Evolutionary conservation across 352 stramenopile species (phyloP), one percentile per base, ranked within the genome.

Genomic region (Phytopythium ostracodes): DNA sequence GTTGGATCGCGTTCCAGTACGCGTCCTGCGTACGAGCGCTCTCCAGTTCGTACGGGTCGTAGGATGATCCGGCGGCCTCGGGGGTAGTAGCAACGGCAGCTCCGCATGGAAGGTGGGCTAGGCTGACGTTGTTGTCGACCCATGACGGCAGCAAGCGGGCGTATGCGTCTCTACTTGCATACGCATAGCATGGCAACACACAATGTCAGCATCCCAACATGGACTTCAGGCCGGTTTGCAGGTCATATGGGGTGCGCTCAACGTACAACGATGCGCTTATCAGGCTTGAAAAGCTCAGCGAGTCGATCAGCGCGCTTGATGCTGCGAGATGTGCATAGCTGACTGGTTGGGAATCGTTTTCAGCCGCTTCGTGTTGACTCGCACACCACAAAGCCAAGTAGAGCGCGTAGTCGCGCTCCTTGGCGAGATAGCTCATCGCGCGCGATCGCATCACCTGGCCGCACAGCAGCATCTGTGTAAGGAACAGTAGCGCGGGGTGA

Each of bases 1-100:
- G 75, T 61, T 92, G 83, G 49, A 91, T 89, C 36, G 90, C 81
- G 49, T 92, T 92, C 83, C 83, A 92, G 60, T 92, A 89, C 15
- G 66, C 43, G 66, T 92, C 83, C 44, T 88, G 77, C 25, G 83
- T 91, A 5, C 77, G 74, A n/a, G 72, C 71, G 36, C 73, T 87
- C 67, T 92, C 83, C 53, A 90, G 65, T 56, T 91, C 78, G 62
- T 87, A 87, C 10, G 77, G 83, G 59, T 87, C 77, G 42, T 88
- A 89, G 0, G 67, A 10, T 42, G 67, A 51, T 59, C 56, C 64
- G 42, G 54, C 38, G 38, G 60, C 49, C 10, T n/a, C 7, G 40
- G 49, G 59, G 14, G 46, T 53, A 20, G 56, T 55, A 15, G 66
- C 44, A n/a, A 57, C 8, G 50, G 17, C 10, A 0, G 11, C n/a